phyloP scores from a whole-genome alignment of 2,329 filamentous ascomycete genomes.

The Bipolaris zeicola region DNA sequence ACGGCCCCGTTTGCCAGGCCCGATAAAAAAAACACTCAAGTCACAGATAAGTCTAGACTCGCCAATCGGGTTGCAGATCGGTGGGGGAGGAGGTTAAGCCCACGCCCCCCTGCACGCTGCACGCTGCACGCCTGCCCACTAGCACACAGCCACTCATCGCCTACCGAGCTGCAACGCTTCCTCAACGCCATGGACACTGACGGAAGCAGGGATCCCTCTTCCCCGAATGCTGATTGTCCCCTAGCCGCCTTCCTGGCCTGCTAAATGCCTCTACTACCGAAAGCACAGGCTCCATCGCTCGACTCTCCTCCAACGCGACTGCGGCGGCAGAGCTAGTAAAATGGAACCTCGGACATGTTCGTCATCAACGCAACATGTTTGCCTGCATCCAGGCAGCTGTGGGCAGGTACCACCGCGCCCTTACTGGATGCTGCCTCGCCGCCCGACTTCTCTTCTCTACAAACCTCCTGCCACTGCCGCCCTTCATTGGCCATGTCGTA shows the following conservation, averaged over 20 bases:
- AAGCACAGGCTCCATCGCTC: constrained; percentile 18
- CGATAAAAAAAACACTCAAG: constrained; percentile 24
- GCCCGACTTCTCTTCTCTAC: constrained; percentile 23
- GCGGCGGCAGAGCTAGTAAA: constrained; percentile 46
- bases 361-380: constrained; percentile 31
- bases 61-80: constrained; percentile 44
- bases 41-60: constrained; percentile 31
- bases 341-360: constrained; percentile 27
- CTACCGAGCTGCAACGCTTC: constrained; percentile 29
- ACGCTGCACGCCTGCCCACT: constrained; percentile 28
- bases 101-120: constrained; percentile 4
- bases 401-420: constrained; percentile 20
- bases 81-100: constrained; percentile 24
- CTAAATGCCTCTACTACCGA: constrained; percentile 23
- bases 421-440: constrained; percentile 17
- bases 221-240: constrained; percentile 34
- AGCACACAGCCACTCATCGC: constrained; percentile 35
- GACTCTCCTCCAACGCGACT: constrained; percentile 38
- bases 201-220: constrained; percentile 41
- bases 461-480: constrained; percentile 19
- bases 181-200: constrained; percentile 26
- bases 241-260: constrained; percentile 22
- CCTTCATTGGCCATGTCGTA: constrained; percentile 18
- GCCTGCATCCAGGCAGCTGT: constrained; percentile 24
- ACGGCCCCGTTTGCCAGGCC: constrained; percentile 17